phyloP scores from a whole-genome alignment of 2,329 filamentous ascomycete species.

The Tolypocladium paradoxum region DNA sequence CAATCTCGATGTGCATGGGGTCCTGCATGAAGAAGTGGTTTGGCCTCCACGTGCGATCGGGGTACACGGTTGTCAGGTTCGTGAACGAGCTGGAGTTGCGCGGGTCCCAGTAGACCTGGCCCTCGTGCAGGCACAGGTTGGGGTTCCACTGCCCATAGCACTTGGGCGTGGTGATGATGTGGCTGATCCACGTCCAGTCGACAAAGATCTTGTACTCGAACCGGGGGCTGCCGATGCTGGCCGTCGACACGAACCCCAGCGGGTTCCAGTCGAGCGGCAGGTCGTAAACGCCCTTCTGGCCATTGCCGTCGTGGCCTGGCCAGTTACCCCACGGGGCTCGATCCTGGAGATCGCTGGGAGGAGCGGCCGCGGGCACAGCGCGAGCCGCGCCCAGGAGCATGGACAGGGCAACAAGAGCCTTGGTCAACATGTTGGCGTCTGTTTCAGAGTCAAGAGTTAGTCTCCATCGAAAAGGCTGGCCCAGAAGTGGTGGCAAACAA shows the following conservation, averaged over 20 bases:
- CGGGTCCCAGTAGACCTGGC: constrained; percentile 6
- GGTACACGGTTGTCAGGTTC: constrained; percentile 5
- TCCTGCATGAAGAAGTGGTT: constrained; percentile 11
- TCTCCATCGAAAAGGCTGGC: background rate
- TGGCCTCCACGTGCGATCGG: constrained; percentile 6
- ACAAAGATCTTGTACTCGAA: constrained; percentile 8
- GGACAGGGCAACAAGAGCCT: background rate
- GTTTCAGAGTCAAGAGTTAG: background rate
- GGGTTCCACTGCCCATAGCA: constrained; percentile 7
- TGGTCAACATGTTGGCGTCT: background rate
- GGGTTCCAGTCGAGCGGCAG: constrained; percentile 7
- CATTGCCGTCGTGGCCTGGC: background rate
- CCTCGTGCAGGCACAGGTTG: constrained; percentile 4
- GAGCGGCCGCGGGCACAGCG: background rate
- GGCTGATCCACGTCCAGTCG: constrained; percentile 11
- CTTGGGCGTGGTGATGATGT: constrained; percentile 5
- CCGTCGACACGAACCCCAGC: constrained; percentile 5
- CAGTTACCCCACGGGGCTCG: background rate
- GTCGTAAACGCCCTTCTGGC: constrained; percentile 1
- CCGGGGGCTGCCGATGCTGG: constrained; percentile 5
- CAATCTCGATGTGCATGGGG: constrained; percentile 6
- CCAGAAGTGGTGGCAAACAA: background rate
- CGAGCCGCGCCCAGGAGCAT: background rate
- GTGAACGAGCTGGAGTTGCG: constrained; percentile 4
- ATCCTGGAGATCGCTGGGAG: background rate